Conservation (phyloP, 306 rosid species). For the Mucuna pruriens region DNA sequence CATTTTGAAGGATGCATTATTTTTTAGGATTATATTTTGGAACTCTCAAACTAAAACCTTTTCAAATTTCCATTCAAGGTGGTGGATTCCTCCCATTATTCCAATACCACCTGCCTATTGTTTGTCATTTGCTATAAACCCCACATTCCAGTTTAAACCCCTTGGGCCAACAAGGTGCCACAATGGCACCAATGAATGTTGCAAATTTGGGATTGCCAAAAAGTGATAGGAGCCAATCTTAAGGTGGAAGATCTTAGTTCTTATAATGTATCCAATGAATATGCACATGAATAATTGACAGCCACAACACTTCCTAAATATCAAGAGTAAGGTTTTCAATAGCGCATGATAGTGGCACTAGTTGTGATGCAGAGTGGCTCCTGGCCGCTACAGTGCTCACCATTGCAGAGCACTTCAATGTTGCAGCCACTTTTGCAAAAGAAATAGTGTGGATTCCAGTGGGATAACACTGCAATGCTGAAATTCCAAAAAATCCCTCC, state of each 20-base stretch:
- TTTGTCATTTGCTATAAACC: neutral
- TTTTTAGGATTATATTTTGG: neutral
- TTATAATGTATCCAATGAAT: neutral
- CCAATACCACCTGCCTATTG: neutral
- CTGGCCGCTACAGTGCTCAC: neutral
- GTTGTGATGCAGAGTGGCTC: no score
- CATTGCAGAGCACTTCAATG: neutral
- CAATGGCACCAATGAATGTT: no score
- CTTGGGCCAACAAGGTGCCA: neutral
- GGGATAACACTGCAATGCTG: neutral
- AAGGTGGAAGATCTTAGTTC: no score
- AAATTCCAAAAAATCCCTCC: neutral
- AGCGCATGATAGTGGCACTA: neutral
- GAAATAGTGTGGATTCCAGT: neutral
- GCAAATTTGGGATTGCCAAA: no score
- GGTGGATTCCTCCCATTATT: neutral
- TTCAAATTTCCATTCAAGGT: neutral
- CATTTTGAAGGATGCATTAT: neutral
- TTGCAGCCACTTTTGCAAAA: neutral
- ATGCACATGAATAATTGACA: neutral
- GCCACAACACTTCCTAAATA: neutral
- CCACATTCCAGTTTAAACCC: neutral
- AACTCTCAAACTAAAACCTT: neutral
- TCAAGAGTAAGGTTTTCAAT: neutral
- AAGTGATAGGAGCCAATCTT: no score